Percentiles rank a stretch among this genome's conserved stretches.
phyloP scores from a whole-genome alignment of 2,329 filamentous ascomycete genomes.

The Diaporthe eres region DNA sequence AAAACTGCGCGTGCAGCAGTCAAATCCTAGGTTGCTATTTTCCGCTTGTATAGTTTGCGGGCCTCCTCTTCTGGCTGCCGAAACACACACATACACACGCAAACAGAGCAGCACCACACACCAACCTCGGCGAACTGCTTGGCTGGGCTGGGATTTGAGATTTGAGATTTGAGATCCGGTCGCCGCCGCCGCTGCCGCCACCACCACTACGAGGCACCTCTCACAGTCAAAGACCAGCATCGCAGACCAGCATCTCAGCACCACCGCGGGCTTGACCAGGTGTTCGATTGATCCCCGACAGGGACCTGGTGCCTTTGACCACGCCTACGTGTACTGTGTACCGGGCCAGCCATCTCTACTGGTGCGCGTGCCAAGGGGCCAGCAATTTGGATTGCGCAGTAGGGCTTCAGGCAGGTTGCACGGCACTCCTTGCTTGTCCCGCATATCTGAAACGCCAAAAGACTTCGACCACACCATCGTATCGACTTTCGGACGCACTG shows the following conservation, averaged over 20 bases:
- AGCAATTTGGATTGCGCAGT: conserved; percentile 29
- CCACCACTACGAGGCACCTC: conserved; percentile 3
- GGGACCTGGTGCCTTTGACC: not conserved
- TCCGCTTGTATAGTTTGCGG: conserved; percentile 5
- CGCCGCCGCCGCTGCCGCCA: conserved; percentile 11
- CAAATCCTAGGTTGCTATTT: conserved; percentile 2
- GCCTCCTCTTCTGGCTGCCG: conserved; percentile 20
- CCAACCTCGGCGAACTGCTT: not conserved
- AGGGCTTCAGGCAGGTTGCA: conserved; percentile 35
- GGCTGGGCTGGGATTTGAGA: not conserved
- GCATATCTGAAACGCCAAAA: conserved; percentile 58
- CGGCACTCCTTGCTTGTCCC: conserved; percentile 47
- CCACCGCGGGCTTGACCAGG: conserved; percentile 16
- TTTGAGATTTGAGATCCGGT: conserved; percentile 18
- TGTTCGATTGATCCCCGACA: conserved; percentile 29
- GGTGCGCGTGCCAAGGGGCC: conserved; percentile 24
- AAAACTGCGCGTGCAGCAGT: conserved; percentile 10
- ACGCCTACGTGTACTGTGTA: not conserved
- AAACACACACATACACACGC: not conserved
- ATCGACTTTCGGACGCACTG: conserved; percentile 40
- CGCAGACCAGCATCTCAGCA: not conserved
- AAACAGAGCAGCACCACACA: not conserved
- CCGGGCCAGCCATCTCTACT: conserved; percentile 1
- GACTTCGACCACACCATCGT: conserved; percentile 45
- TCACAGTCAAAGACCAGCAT: not conserved